Percentiles rank a stretch among this genome's conserved stretches.
Conservation (phyloP, 208 protist species). For the Angomonas deanei region DNA sequence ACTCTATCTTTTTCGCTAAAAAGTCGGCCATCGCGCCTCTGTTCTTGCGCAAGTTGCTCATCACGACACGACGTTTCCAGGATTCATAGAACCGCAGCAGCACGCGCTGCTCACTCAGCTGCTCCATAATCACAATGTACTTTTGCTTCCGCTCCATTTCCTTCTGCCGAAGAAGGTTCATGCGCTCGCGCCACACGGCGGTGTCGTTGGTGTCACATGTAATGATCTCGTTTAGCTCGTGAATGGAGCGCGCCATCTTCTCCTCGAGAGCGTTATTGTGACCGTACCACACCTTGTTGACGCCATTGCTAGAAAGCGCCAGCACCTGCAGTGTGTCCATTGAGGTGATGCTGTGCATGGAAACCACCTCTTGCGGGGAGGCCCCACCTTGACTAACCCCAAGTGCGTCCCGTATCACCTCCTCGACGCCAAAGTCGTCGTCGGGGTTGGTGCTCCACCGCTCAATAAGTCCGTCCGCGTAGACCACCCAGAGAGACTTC, state of each 20-base stretch:
- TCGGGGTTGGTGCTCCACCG: slow-evolving; percentile 78
- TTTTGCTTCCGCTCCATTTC: slow-evolving; percentile 53
- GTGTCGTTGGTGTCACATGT: slow-evolving; percentile 62
- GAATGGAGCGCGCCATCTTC: slow-evolving; percentile 38
- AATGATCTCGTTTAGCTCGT: slow-evolving; percentile 54
- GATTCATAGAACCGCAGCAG: slow-evolving; percentile 51
- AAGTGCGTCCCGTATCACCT: slow-evolving; percentile 55
- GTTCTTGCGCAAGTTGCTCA: neutral
- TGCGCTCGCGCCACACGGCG: slow-evolving; percentile 57
- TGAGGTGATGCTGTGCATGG: slow-evolving; percentile 37
- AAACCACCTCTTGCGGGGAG: slow-evolving; percentile 12
- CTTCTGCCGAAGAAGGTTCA: slow-evolving; percentile 34
- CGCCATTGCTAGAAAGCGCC: slow-evolving; percentile 75
- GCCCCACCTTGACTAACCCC: neutral
- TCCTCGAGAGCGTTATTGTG: slow-evolving; percentile 74
- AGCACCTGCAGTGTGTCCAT: slow-evolving; percentile 79
- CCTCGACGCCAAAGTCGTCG: slow-evolving; percentile 84
- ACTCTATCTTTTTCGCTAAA: slow-evolving; percentile 24
- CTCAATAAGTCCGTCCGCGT: slow-evolving; percentile 70
- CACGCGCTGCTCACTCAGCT: slow-evolving; percentile 47
- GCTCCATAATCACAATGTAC: slow-evolving; percentile 56
- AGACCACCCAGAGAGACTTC: slow-evolving; percentile 74
- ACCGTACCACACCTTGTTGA: slow-evolving; percentile 86
- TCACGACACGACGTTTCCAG: slow-evolving; percentile 34
- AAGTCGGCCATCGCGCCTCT: slow-evolving; percentile 16